phyloP scores from a whole-genome alignment of 805 yeast species.

The Schwanniomyces polymorphus region DNA sequence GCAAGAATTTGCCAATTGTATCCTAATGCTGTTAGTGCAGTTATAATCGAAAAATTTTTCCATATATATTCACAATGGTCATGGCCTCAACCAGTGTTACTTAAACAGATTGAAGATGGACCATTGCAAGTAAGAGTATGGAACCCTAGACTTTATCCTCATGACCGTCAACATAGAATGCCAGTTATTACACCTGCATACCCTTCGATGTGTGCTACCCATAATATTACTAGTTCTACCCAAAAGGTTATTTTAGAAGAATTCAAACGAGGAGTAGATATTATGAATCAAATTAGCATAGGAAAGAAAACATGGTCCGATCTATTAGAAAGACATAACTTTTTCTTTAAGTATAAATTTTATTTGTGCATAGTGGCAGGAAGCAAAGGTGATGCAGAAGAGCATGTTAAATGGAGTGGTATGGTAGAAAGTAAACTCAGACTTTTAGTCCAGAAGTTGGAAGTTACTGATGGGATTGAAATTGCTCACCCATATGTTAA shows the following conservation, averaged over 20 bases:
- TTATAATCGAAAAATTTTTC: conserved; percentile 86
- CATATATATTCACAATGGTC: conserved; percentile 85
- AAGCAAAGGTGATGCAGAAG: conserved; percentile 71
- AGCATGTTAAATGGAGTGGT: conserved; percentile 90
- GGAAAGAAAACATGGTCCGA: conserved; percentile 74
- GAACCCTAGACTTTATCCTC: conserved; percentile 91
- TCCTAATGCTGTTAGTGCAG: conserved; percentile 94
- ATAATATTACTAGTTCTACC: conserved; percentile 87
- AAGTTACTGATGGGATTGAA: conserved; percentile 68
- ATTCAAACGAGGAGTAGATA: conserved; percentile 69
- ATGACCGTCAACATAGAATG: conserved; percentile 89
- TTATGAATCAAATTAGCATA: conserved; percentile 64
- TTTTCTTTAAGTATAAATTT: conserved; percentile 81
- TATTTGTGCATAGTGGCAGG: conserved; percentile 81
- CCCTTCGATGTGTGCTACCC: conserved; percentile 99
- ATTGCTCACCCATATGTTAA: conserved; percentile 91
- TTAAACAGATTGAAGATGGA: conserved; percentile 94
- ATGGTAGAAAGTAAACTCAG: conserved; percentile 88
- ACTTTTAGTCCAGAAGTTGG: conserved; percentile 79
- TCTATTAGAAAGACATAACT: conserved; percentile 75
- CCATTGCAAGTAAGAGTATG: conserved; percentile 94
- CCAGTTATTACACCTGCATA: conserved; percentile 98
- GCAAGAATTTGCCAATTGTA: conserved; percentile 95
- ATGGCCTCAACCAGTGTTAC: conserved; percentile 97
- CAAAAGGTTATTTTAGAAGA: conserved; percentile 81